phyloP scores from a whole-genome alignment of 441 rosid species.

The Hypseocharis bilobata region DNA sequence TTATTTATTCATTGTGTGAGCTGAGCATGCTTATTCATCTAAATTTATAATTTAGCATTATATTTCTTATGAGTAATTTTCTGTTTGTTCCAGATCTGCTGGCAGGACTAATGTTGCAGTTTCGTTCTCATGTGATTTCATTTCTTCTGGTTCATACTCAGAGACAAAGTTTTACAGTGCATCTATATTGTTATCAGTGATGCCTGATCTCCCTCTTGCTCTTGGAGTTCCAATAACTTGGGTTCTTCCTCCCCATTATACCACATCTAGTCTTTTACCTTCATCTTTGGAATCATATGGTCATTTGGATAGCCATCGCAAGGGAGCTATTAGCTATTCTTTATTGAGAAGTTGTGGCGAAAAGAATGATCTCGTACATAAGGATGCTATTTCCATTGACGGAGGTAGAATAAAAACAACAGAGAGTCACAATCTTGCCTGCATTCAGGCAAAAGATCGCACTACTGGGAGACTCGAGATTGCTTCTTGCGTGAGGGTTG shows the following conservation, averaged over 20 bases:
- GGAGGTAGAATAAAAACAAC: conserved; percentile 62
- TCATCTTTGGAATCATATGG: conserved; percentile 42
- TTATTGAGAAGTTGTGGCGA: conserved; percentile 51
- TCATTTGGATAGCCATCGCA: conserved; percentile 53
- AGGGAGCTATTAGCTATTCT: conserved; percentile 60
- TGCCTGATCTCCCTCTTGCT: conserved; percentile 79
- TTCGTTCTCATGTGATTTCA: conserved; percentile 75
- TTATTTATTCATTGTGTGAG: not conserved
- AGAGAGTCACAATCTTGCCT: conserved; percentile 60
- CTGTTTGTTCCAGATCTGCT: conserved; percentile 52
- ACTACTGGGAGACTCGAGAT: conserved; percentile 69
- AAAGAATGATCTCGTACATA: conserved; percentile 37
- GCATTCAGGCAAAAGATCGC: conserved; percentile 86
- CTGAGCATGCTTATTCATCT: conserved; percentile 10
- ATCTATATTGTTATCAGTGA: conserved; percentile 48
- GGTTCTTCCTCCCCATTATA: conserved; percentile 85
- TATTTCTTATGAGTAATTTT: conserved; percentile 25
- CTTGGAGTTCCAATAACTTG: conserved; percentile 84
- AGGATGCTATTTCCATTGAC: conserved; percentile 47
- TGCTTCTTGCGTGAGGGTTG: conserved; percentile 84
- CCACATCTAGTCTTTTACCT: conserved; percentile 63
- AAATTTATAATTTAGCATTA: not conserved
- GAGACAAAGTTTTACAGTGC: conserved; percentile 61
- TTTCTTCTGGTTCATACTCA: conserved; percentile 46
- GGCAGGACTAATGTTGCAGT: conserved; percentile 60